Conservation (phyloP, 805 yeast species). For the Saccharomycopsis fibuligera region DNA sequence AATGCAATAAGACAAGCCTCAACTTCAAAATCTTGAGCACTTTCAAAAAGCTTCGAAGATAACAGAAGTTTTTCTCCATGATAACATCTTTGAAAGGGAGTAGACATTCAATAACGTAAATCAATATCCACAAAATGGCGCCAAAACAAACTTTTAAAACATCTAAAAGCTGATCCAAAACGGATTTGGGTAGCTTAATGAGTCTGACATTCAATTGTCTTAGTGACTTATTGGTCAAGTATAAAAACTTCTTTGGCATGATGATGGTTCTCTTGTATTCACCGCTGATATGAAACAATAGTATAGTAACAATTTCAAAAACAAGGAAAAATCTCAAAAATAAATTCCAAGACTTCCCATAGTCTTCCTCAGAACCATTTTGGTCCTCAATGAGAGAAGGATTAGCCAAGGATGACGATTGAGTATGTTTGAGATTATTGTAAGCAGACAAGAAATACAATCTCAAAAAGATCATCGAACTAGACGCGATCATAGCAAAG, state of each 20-base stretch:
- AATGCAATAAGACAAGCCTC: slow-evolving; percentile 12
- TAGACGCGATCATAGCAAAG: slow-evolving; percentile 35
- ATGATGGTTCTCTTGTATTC: slow-evolving; percentile 83
- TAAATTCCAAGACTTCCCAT: background rate
- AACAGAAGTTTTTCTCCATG: slow-evolving; percentile 14
- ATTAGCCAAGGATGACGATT: background rate
- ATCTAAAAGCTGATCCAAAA: slow-evolving; percentile 13
- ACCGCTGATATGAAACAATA: slow-evolving; percentile 79
- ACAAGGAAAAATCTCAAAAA: slow-evolving; percentile 48
- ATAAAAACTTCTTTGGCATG: slow-evolving; percentile 69
- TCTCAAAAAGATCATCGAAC: slow-evolving; percentile 35
- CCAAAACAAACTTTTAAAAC: slow-evolving; percentile 1
- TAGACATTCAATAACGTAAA: slow-evolving; percentile 4
- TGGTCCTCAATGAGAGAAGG: background rate
- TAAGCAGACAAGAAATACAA: slow-evolving; percentile 24
- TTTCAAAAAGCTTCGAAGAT: slow-evolving; percentile 4
- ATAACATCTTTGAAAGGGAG: slow-evolving; percentile 10
- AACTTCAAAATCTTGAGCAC: slow-evolving; percentile 15
- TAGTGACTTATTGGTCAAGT: slow-evolving; percentile 83
- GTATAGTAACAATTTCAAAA: slow-evolving; percentile 59
- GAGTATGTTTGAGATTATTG: too few relatives aligned
- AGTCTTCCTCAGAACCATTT: slow-evolving; percentile 1
- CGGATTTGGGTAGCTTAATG: slow-evolving; percentile 43
- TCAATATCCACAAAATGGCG: background rate
- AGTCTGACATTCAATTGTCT: slow-evolving; percentile 75